phyloP scores from a whole-genome alignment of 208 protist species.

The Wallacemonas rigidus region DNA sequence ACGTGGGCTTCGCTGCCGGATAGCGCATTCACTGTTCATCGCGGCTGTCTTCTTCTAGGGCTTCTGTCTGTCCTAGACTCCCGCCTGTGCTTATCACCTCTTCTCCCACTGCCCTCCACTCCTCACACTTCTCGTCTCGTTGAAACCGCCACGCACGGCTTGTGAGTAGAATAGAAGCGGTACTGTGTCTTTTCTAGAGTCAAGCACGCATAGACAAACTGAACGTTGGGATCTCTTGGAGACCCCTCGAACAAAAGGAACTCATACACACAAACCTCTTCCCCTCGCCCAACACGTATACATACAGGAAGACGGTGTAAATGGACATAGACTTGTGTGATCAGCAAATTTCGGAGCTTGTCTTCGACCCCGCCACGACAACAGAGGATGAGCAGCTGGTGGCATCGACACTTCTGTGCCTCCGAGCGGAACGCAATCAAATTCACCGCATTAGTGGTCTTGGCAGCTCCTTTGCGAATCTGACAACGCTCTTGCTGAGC shows the following conservation, averaged over 20 bases:
- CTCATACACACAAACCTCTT: background rate
- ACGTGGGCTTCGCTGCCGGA: background rate
- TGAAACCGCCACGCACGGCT: too few relatives aligned
- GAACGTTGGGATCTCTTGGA: too few relatives aligned
- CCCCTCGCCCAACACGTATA: background rate
- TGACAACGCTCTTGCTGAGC: conserved; percentile 61
- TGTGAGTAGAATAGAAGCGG: too few relatives aligned
- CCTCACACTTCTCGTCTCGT: too few relatives aligned
- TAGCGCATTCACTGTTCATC: too few relatives aligned
- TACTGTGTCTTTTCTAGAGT: too few relatives aligned
- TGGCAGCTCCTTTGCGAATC: conserved; percentile 45
- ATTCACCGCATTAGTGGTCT: conserved; percentile 68
- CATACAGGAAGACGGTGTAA: background rate
- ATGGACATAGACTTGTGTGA: conserved; percentile 83
- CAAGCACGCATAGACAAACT: too few relatives aligned
- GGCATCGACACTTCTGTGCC: conserved; percentile 37
- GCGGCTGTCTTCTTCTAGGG: too few relatives aligned
- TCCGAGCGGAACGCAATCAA: conserved; percentile 53
- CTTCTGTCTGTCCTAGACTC: too few relatives aligned
- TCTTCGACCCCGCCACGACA: conserved; percentile 45
- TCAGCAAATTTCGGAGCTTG: conserved; percentile 66
- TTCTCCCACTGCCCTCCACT: too few relatives aligned
- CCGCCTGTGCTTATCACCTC: too few relatives aligned
- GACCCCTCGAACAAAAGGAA: too few relatives aligned
- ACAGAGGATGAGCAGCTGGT: conserved; percentile 50